Evolutionary conservation across 495 filamentous ascomycete genomes (phyloP), one percentile per base, ranked within the genome.

Genomic region (Amphirosellinia nigrospora): DNA sequence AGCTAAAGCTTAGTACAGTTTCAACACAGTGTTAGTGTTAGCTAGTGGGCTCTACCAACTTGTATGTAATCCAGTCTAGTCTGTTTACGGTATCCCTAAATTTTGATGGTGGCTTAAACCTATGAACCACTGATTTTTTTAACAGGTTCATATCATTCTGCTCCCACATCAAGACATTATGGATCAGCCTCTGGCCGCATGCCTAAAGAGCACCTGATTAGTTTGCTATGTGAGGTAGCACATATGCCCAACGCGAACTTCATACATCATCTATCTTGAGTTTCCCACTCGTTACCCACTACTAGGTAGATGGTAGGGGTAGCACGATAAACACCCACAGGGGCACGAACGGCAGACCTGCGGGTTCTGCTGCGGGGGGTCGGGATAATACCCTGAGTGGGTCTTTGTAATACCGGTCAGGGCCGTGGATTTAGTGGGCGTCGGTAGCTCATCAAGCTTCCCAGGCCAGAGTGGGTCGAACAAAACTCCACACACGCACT

Each of bases 261-360:
- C 13, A 21, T 11, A 7, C 6, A 9, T 21, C 16, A n/a, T n/a
- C 26, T 34, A 58, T 58, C 21, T 58, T n/a, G 32, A 36, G 55
- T 36, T n/a, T 10, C 32, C 21, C 32, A 23, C 55, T 58, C 19
- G 55, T 32, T 58, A 58, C 55, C 55, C 32, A 36, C 55, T n/a
- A 53, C 50, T 28, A 48, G 9, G 1, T n/a, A 23, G 23, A 43
- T 41, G 2, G 36, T 61, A 39, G 34, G 36, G 36, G 36, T 41
- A 28, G 36, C 3, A 41, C 21, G 28, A 28, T 28, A 34, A 7
- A 13, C 55, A 36, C 6, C 30, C 21, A 3, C 4, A 4, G 58
- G 58, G 58, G 11, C 36, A 61, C 58, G 36, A 61, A 41, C 58
- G 58, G 30, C 34, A 34, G 56, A 39, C n/a, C 36, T 61, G 58